These are phyloP conservation scores for Bondarzewia mesenterica DNA, from an alignment of 1,284 basidiomycete species.

Conservation along the genomic window DNA sequence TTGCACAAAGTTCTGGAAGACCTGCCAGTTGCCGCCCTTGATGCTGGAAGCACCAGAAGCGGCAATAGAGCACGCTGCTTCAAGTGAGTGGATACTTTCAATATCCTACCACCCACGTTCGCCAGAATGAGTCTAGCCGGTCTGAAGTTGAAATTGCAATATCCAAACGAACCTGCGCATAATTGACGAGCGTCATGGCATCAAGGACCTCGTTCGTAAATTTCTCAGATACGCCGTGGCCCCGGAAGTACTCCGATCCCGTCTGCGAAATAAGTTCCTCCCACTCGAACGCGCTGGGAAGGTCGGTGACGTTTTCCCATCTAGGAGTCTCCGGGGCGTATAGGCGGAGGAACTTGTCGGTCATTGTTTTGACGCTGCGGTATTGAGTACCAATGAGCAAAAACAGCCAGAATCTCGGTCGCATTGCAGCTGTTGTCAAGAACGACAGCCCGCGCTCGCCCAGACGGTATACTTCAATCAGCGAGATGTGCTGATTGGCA, in stretches of 20 bases:
- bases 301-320: constrained; percentile 56
- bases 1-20: constrained; percentile 80
- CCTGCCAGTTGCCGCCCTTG: constrained; percentile 75
- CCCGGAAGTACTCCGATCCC: constrained; percentile 51
- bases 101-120: constrained; percentile 40
- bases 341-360: constrained; percentile 46
- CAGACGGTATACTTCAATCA: no score
- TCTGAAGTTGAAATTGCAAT: background rate
- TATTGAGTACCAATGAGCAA: background rate
- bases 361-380: constrained; percentile 49
- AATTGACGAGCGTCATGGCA: constrained; percentile 83
- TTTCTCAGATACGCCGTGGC: constrained; percentile 45
- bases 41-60: constrained; percentile 63
- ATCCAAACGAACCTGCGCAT: constrained; percentile 50
- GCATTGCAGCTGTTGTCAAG: no score
- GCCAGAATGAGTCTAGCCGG: background rate
- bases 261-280: constrained; percentile 41
- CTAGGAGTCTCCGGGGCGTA: constrained; percentile 54
- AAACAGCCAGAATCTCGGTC: no score
- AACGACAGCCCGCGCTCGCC: no score
- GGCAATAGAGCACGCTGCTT: constrained; percentile 69
- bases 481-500: no score
- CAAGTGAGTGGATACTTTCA: constrained; percentile 74
- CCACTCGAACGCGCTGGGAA: constrained; percentile 52
- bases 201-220: constrained; percentile 80